phyloP scores from a whole-genome alignment of 108 stramenopile species.

The Cyclotella sp. region DNA sequence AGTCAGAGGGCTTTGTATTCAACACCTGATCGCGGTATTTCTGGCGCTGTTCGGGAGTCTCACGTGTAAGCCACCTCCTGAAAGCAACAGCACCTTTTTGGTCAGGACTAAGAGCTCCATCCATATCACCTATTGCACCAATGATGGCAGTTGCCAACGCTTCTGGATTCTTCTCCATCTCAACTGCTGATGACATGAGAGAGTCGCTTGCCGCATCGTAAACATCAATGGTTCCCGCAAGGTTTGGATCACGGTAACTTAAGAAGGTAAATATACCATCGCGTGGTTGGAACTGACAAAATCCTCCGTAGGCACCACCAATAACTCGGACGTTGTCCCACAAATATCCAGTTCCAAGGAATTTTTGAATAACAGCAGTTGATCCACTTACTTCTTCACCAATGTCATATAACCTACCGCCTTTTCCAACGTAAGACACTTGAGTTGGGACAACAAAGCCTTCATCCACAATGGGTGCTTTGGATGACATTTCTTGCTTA shows the following conservation, averaged over 20 bases:
- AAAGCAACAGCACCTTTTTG: slow-evolving; percentile 84
- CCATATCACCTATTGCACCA: slow-evolving; percentile 95
- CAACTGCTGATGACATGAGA: slow-evolving; percentile 76
- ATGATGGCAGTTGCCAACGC: slow-evolving; percentile 86
- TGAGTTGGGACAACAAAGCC: slow-evolving; percentile 96
- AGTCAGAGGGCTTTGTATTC: slow-evolving; percentile 87
- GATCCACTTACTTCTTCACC: slow-evolving; percentile 87
- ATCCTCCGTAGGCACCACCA: slow-evolving; percentile 95
- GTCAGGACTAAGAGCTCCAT: slow-evolving; percentile 90
- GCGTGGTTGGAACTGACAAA: slow-evolving; percentile 88
- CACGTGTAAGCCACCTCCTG: slow-evolving; percentile 84
- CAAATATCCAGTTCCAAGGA: slow-evolving; percentile 89
- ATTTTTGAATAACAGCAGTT: slow-evolving; percentile 77
- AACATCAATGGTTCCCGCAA: slow-evolving; percentile 91
- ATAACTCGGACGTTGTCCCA: slow-evolving; percentile 97
- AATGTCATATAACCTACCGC: slow-evolving; percentile 82
- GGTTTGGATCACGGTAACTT: slow-evolving; percentile 97
- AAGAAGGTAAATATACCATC: slow-evolving; percentile 86
- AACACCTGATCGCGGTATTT: slow-evolving; percentile 88
- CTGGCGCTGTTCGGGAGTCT: slow-evolving; percentile 86
- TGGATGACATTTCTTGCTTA: slow-evolving; percentile 75
- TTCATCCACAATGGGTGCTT: slow-evolving; percentile 80
- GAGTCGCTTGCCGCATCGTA: slow-evolving; percentile 93
- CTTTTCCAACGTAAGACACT: slow-evolving; percentile 94
- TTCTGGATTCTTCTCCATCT: slow-evolving; percentile 81